Base-by-base conservation (phyloP, 2,329 filamentous ascomycete genomes). In the Penicillium italicum region DNA sequence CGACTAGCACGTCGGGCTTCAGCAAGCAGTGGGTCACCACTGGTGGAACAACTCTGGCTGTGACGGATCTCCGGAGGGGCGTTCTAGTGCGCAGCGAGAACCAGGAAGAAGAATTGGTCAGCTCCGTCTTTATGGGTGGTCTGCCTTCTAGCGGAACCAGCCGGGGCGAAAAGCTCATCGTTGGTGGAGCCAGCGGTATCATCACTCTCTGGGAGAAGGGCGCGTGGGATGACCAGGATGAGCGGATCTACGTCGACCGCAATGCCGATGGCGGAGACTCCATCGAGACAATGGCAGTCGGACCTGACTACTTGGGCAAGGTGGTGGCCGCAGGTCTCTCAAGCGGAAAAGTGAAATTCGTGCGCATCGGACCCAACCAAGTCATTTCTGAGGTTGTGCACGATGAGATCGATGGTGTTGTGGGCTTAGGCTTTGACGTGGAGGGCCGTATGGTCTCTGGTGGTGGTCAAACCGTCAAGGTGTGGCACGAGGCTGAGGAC, bases 11-110 rank as follows among this genome's bases (percentile, higher is more conserved):
- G 0, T 93, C 88, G 18, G 92, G 92, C 5, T 93, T 90, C 71
- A 86, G 90, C 66, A 96, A 96, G 75, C 93, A 97, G 76, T 99
- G 91, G 89, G 83, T 97, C 50, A 94, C 89, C 36, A 97, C 92
- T 0, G 94, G 94, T 33, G 92, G 91, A 42, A 93, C 90, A 1
- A 97, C 93, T 0, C 78, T 99, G 20, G 90, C 91, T 1, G 87
- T 97, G 36, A 96, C 91, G 0, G 94, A 99, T 71, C 79, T 97
- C 42, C 85, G 93, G 24, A 82, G 90, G 45, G 93, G 93, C 14
- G 90, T 97, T 6, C 77, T 97, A 41, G 88, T 92, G 3, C 88
- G 88, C 57, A 96, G 91, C 63, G 94, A 97, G 69, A 91, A 97
- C 67, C 94, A 97, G 70, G 94, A 95, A 66, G 92, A 97, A 62